Base-by-base conservation (phyloP, 176 grass and related monocot genomes). In the Carex pumila region DNA sequence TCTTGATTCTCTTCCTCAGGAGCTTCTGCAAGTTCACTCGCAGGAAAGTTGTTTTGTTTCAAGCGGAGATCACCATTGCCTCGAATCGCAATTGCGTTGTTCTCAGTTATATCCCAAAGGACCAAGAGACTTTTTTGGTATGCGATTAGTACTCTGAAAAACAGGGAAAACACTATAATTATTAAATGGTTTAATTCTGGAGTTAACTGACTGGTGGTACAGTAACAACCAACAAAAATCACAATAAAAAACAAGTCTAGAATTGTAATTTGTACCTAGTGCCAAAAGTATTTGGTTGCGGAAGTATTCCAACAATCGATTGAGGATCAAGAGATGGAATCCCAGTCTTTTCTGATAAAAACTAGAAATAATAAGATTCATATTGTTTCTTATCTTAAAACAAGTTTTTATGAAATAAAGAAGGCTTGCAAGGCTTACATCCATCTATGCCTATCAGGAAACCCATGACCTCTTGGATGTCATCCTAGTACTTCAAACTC, bases 241-340 rank as follows among this genome's bases (percentile, higher is more conserved):
- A 83, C 76, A 85, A 87, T 41, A 90, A 85, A 45, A 58, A 34
- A 15, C 15, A 90, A 21, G 5, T 15, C 49, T 60, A 53, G 66
- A 36, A 52, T 52, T 70, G 21, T n/a, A 31, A 70, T 39, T 32
- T 54, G 13, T 90, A 94, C 95, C 92, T 98, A 76, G 91, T 93
- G 13, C 87, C 93, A 84, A 89, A 92, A 74, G 84, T 93, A 72
- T 88, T 77, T 71, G 89, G 86, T 78, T 94, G 92, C 15, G 91
- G 91, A 65, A 98, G 65, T 88, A 98, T 91, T 86, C 95, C 95
- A 91, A 98, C 87, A 55, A 98, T 90, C 34, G 95, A 79, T 87
- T 98, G 92, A 90, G 83, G 78, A 86, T 87, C 85, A 86, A 79
- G 78, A 45, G 89, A 89, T 18, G 91, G 80, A 86, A 93, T 77